These are phyloP conservation scores for Cytauxzoon felis DNA, from an alignment of 169 alveolate species.

Conservation along the genomic window DNA sequence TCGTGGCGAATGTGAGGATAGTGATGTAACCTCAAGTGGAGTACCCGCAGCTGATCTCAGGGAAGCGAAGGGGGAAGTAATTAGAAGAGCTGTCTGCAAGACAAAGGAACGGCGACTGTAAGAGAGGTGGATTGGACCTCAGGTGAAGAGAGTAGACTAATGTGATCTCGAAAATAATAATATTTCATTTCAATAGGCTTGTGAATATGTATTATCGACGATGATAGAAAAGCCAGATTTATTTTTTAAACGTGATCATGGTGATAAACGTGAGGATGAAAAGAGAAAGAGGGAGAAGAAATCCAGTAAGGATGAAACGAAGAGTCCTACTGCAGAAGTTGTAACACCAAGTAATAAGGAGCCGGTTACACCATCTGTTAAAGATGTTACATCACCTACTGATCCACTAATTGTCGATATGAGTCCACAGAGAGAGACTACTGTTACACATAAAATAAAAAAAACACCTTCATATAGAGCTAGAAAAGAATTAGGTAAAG, in stretches of 20 bases:
- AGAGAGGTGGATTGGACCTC: no score
- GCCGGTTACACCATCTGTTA: not conserved
- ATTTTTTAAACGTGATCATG: constrained; percentile 15
- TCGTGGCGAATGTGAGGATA: no score
- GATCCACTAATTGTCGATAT: not conserved
- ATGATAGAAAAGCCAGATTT: constrained; percentile 58
- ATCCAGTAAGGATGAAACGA: not conserved
- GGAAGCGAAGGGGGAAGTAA: no score
- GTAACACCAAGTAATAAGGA: not conserved
- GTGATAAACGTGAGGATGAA: not conserved
- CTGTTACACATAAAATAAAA: no score
- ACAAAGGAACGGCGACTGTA: no score
- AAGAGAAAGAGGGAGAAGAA: not conserved
- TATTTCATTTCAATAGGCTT: no score
- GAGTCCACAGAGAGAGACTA: not conserved
- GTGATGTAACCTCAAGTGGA: no score
- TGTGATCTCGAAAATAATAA: no score
- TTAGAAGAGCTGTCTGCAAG: no score
- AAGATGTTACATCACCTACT: not conserved
- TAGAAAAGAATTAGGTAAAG: constrained; percentile 22
- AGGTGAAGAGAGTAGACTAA: no score
- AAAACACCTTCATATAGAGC: constrained; percentile 33
- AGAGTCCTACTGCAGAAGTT: not conserved
- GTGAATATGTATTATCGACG: constrained; percentile 38
- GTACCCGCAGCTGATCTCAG: no score